These are phyloP conservation scores for Neurospora sp. DNA, from an alignment of 495 filamentous ascomycete genomes.

Conservation along the genomic window DNA sequence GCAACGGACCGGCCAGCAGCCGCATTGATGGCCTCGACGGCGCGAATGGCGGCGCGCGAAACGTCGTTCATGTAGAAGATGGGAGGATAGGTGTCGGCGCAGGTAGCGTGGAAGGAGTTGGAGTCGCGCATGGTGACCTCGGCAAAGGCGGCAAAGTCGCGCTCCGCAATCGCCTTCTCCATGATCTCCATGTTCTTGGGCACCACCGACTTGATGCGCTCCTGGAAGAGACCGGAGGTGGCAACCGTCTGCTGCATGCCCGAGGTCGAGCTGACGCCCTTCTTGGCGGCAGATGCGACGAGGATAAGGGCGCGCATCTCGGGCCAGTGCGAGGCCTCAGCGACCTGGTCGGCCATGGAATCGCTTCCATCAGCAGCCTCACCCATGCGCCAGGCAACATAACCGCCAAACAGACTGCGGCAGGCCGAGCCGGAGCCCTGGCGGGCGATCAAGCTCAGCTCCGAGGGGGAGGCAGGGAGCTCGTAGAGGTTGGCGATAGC, in stretches of 20 bases:
- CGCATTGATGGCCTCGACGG: conserved; percentile 80
- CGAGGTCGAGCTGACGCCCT: conserved; percentile 79
- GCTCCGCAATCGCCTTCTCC: conserved; percentile 64
- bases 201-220: conserved; percentile 62
- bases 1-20: conserved; percentile 62
- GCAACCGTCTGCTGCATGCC: conserved; percentile 95
- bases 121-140: conserved; percentile 90
- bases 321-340: conserved; percentile 82
- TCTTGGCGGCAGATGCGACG: conserved; percentile 86
- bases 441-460: conserved; percentile 81
- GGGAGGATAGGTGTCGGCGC: conserved; percentile 87
- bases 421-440: conserved; percentile 94
- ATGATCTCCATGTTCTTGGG: conserved; percentile 79
- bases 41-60: conserved; percentile 68
- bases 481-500: conserved; percentile 88
- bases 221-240: conserved; percentile 72
- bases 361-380: conserved; percentile 64
- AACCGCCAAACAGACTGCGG: conserved; percentile 83
- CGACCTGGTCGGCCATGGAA: conserved; percentile 75
- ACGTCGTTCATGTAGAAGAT: conserved; percentile 99
- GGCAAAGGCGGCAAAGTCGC: conserved; percentile 81
- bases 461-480: conserved; percentile 63
- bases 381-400: conserved; percentile 87
- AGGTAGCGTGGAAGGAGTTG: conserved; percentile 93
- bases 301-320: conserved; percentile 86